A percentile compares a stretch with the other conserved stretches of the same genome.
Conservation (phyloP, 306 rosid genomes). For the Comarum palustre region DNA sequence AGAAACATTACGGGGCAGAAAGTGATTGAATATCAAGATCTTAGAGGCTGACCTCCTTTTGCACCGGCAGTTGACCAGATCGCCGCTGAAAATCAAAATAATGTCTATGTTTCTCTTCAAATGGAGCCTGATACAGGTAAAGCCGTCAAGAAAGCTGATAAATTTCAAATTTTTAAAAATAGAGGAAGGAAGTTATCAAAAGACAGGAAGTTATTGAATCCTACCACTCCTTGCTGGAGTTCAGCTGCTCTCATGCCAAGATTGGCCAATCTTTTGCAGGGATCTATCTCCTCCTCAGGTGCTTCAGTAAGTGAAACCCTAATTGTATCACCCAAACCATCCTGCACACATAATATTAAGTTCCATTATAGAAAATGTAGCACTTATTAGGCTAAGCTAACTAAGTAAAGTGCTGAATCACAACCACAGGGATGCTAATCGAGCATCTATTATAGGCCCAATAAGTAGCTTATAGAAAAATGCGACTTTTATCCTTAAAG, state of each 20-base stretch:
- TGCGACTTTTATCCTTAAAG: background rate
- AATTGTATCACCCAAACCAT: conserved; percentile 96
- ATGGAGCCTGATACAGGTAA: conserved; percentile 66
- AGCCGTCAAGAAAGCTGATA: conserved; percentile 16
- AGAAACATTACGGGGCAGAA: conserved; percentile 7
- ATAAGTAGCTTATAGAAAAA: conserved; percentile 9
- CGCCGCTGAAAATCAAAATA: conserved; percentile 95
- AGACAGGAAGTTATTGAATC: conserved; percentile 34
- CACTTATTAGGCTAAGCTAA: background rate
- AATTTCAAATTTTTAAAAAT: conserved; percentile 15
- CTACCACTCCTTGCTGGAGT: conserved; percentile 92
- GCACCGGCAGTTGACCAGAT: conserved; percentile 85
- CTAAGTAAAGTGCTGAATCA: background rate
- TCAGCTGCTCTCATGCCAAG: conserved; percentile 83
- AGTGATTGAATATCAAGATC: conserved; percentile 5
- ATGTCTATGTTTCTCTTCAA: conserved; percentile 87
- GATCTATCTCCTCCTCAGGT: conserved; percentile 97
- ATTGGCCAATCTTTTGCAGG: conserved; percentile 83
- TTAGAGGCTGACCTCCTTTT: conserved; percentile 65
- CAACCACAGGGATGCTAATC: background rate
- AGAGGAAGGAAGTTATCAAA: conserved; percentile 21
- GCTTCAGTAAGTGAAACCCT: conserved; percentile 98
- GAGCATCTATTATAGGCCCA: background rate
- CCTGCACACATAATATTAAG: conserved; percentile 42
- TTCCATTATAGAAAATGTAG: background rate